A percentile compares a stretch with the other conserved stretches of the same genome.
phyloP scores from a whole-genome alignment of 176 grass and related monocot species.

The Areca catechu region DNA sequence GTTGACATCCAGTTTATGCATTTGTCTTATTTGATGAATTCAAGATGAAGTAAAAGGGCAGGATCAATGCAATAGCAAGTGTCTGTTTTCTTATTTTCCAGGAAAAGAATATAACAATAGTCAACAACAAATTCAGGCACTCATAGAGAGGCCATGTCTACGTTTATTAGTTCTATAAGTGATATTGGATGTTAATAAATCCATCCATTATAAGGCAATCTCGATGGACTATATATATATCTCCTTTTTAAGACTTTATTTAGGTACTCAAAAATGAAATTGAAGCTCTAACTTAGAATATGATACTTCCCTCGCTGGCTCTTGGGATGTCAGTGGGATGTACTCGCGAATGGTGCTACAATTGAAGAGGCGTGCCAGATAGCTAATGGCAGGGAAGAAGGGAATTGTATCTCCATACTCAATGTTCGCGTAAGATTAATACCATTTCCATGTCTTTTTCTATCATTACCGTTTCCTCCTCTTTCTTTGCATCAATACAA shows the following conservation, averaged over 20 bases:
- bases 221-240: too few relatives aligned
- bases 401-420: conserved; percentile 44
- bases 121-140: too few relatives aligned
- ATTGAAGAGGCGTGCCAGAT: conserved; percentile 40
- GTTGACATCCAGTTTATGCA: too few relatives aligned
- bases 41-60: too few relatives aligned
- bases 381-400: conserved; percentile 10
- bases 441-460: not conserved
- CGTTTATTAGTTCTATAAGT: not conserved
- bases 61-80: too few relatives aligned
- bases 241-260: not conserved
- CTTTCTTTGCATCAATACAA: not conserved
- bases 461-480: not conserved
- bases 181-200: not conserved
- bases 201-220: not conserved
- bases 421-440: conserved; percentile 32
- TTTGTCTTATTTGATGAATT: too few relatives aligned
- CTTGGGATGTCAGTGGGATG: conserved; percentile 42
- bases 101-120: too few relatives aligned
- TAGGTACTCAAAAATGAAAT: too few relatives aligned
- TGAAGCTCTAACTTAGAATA: too few relatives aligned
- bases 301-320: not conserved
- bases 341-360: conserved; percentile 19
- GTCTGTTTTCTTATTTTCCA: too few relatives aligned
- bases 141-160: too few relatives aligned